Percentiles rank a stretch among this genome's conserved stretches.
Conservation (phyloP, 2,329 filamentous ascomycete species). For the Lojkania enalia region DNA sequence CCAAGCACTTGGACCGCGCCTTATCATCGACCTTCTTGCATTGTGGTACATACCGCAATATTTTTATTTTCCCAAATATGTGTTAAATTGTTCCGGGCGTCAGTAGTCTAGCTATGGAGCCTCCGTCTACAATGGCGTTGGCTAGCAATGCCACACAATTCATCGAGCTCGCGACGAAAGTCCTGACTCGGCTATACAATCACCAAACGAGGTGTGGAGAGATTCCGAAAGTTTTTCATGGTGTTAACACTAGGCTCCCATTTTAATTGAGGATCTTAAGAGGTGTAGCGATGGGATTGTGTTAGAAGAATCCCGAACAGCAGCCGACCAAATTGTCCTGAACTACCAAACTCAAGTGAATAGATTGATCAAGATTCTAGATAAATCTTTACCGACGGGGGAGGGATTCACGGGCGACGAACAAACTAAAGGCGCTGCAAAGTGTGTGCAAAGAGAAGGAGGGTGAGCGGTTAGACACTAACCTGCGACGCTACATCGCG, state of each 20-base stretch:
- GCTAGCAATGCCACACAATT: constrained; percentile 8
- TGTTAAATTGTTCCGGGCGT: too few species aligned
- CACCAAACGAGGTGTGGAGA: not conserved
- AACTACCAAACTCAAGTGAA: not conserved
- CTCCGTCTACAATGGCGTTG: constrained; percentile 1
- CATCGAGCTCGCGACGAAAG: constrained; percentile 2
- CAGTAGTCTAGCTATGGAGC: too few species aligned
- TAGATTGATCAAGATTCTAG: not conserved
- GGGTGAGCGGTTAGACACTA: not conserved
- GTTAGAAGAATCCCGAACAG: not conserved
- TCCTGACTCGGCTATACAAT: not conserved
- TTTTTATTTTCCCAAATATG: too few species aligned
- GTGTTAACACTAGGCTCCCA: not conserved
- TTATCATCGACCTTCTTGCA: too few species aligned
- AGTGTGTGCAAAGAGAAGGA: constrained; percentile 5
- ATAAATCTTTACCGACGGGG: not conserved
- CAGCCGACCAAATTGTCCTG: not conserved
- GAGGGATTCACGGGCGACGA: not conserved
- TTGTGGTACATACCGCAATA: too few species aligned
- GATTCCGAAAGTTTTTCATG: not conserved
- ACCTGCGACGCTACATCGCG: not conserved
- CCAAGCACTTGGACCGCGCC: too few species aligned
- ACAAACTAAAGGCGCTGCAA: not conserved
- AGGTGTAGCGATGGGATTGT: not conserved
- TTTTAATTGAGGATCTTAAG: constrained; percentile 3